Evolutionary conservation across 139 green algal genomes (phyloP), one percentile per base, ranked within the genome.

Genomic region (Gonium pectorale): DNA sequence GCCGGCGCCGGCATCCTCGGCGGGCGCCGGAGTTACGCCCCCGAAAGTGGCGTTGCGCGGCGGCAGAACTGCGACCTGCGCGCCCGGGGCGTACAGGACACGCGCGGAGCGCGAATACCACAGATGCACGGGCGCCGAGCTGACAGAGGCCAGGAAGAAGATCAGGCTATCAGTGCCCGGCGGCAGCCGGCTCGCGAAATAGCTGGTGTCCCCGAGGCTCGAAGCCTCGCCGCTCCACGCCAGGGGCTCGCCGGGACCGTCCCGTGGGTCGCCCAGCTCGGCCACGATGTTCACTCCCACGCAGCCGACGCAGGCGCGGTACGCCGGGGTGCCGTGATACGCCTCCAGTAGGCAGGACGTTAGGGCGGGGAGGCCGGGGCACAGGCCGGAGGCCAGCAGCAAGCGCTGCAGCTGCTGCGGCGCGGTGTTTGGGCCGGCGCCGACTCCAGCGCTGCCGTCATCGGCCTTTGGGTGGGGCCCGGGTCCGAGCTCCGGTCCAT

Each of bases 61-160:
- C 56, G 56, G 56, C 24, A 33, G 11, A 27, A 64, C 31, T 2
- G 24, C 26, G 1, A 27, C 56, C 15, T 5, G 26, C 5, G 62
- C 15, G 21, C 69, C 44, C 11, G 44, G 69, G 11, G 62, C 0
- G 69, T 78, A 78, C 69, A 63, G 69, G 41, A 75, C 38, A 2
- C 67, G 40, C 17, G 67, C 67, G 0, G 27, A 4, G 3, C 67
- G 67, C 13, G 26, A 49, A 41, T 75, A 75, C 38, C 22, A 56
- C 38, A 75, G 22, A 24, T 35, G 7, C 6, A 75, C 27, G 3
- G 26, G 5, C 6, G 37, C 7, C 41, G 41, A 59, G 67, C 67
- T 75, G n/a, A 75, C 7, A 3, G 67, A 75, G 15, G 41, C 40
- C 67, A 75, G 35, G 41, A 75, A 75, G 67, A 59, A 75, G 7